Conservation (phyloP, 2,329 filamentous ascomycete species). For the Chalara sp. region DNA sequence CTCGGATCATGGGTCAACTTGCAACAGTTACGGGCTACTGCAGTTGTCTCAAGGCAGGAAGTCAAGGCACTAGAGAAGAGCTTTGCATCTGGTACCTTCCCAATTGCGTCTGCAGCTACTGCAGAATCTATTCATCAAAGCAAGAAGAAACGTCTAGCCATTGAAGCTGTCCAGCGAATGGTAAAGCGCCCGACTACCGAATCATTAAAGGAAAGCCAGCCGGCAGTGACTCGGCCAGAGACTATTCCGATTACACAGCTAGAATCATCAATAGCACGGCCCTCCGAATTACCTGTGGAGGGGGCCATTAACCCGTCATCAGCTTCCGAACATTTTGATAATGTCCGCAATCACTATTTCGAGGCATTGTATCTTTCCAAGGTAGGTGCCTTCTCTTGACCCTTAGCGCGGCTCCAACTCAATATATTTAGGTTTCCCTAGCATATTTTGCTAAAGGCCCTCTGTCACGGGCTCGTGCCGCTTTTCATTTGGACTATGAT, state of each 20-base stretch:
- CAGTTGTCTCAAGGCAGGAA: conserved; percentile 38
- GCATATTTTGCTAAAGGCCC: conserved; percentile 83
- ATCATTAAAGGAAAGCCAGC: conserved; percentile 12
- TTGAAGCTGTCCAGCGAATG: conserved; percentile 56
- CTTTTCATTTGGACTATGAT: conserved; percentile 59
- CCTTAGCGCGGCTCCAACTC: conserved; percentile 14
- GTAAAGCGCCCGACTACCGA: conserved; percentile 39
- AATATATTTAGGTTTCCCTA: conserved; percentile 58
- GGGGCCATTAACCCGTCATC: conserved; percentile 23
- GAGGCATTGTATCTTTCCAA: conserved; percentile 57
- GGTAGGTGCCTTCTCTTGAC: conserved; percentile 34
- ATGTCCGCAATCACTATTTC: conserved; percentile 51
- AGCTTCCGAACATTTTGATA: conserved; percentile 48
- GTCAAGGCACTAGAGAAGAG: conserved; percentile 20
- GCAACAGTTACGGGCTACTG: conserved; percentile 41
- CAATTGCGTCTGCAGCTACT: conserved; percentile 2
- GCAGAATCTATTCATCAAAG: conserved; percentile 20
- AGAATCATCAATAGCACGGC: neutral
- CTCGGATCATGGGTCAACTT: conserved; percentile 61
- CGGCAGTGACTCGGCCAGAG: conserved; percentile 2
- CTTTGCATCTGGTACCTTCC: neutral
- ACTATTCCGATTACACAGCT: conserved; percentile 5
- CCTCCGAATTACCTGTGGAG: neutral
- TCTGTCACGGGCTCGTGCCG: conserved; percentile 65
- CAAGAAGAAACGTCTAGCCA: conserved; percentile 51